These are phyloP conservation scores for Cladochytrium replicatum DNA, from an alignment of 192 early-diverging fungal species.

Conservation along the genomic window DNA sequence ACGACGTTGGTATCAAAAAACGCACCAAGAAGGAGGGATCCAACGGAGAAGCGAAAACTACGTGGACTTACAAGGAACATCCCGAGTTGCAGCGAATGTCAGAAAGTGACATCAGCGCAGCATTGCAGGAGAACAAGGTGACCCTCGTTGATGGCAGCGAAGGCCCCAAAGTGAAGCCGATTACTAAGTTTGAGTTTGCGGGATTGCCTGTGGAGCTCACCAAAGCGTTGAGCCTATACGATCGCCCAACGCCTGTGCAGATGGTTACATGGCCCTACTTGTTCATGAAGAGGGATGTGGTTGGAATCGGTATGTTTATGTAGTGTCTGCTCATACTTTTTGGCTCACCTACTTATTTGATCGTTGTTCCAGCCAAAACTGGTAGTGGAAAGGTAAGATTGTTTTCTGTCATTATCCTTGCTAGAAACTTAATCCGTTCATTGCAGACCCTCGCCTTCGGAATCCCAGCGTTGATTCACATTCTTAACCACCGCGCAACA, in stretches of 20 bases:
- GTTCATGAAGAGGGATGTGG: slow-evolving; percentile 68
- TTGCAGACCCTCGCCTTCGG: slow-evolving; percentile 72
- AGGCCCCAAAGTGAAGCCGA: slow-evolving; percentile 33
- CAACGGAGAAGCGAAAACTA: too few relatives aligned
- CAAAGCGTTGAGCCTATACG: slow-evolving; percentile 53
- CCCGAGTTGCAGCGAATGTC: slow-evolving; percentile 9
- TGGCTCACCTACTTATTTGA: slow-evolving; percentile 1
- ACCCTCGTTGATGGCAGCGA: slow-evolving; percentile 19
- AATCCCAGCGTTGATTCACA: slow-evolving; percentile 78
- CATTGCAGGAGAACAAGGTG: slow-evolving; percentile 30
- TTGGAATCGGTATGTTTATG: too few relatives aligned
- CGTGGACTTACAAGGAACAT: slow-evolving; percentile 23
- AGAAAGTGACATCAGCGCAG: slow-evolving; percentile 17
- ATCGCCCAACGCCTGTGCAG: slow-evolving; percentile 88
- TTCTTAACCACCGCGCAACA: slow-evolving; percentile 27
- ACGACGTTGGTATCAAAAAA: slow-evolving; percentile 26
- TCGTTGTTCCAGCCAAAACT: too few relatives aligned
- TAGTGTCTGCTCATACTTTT: slow-evolving; percentile 52
- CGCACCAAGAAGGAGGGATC: too few relatives aligned
- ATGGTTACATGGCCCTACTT: slow-evolving; percentile 86
- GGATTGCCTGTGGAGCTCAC: slow-evolving; percentile 58
- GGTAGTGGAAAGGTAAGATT: slow-evolving; percentile 30
- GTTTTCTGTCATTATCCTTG: slow-evolving; percentile 10
- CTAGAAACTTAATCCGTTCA: background rate
- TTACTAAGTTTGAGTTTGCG: slow-evolving; percentile 66